phyloP scores from a whole-genome alignment of 2,329 filamentous ascomycete genomes.

The Sarocladiaceae sp. region DNA sequence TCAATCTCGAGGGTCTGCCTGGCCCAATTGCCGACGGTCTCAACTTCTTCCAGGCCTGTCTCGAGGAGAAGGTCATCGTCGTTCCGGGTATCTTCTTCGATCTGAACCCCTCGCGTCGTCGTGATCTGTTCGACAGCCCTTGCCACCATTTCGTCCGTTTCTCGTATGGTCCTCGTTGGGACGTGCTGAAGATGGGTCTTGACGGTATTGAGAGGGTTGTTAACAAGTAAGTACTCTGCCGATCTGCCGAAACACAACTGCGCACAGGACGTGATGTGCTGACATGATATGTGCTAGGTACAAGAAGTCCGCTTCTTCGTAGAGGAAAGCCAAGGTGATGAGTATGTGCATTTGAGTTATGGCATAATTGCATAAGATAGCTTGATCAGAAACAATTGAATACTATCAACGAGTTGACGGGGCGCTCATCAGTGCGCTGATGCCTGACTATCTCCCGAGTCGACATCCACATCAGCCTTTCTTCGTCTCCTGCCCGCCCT shows the following conservation, averaged over 20 bases:
- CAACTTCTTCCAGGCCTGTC: slow-evolving; percentile 94
- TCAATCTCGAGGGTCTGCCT: slow-evolving; percentile 64
- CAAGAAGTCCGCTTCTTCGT: slow-evolving; percentile 7
- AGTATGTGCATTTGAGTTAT: neutral
- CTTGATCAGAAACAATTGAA: no score
- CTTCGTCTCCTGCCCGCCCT: slow-evolving; percentile 13
- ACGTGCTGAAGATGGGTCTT: slow-evolving; percentile 70
- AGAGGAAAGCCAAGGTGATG: neutral
- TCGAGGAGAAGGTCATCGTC: slow-evolving; percentile 92
- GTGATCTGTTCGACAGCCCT: slow-evolving; percentile 90
- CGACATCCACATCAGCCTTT: neutral
- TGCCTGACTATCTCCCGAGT: no score
- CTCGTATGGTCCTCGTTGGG: slow-evolving; percentile 80
- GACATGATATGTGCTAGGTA: neutral
- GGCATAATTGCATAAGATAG: no score
- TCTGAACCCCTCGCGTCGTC: slow-evolving; percentile 80
- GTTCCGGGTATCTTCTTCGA: slow-evolving; percentile 98
- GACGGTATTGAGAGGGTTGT: slow-evolving; percentile 83
- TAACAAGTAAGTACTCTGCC: slow-evolving; percentile 61
- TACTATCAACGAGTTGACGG: no score
- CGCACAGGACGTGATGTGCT: no score
- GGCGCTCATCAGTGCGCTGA: no score
- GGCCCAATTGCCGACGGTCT: slow-evolving; percentile 84
- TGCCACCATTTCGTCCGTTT: slow-evolving; percentile 90
- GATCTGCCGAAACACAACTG: no score